Base-by-base conservation (phyloP, 2,329 filamentous ascomycete species). In the Hypoxylon sp. region DNA sequence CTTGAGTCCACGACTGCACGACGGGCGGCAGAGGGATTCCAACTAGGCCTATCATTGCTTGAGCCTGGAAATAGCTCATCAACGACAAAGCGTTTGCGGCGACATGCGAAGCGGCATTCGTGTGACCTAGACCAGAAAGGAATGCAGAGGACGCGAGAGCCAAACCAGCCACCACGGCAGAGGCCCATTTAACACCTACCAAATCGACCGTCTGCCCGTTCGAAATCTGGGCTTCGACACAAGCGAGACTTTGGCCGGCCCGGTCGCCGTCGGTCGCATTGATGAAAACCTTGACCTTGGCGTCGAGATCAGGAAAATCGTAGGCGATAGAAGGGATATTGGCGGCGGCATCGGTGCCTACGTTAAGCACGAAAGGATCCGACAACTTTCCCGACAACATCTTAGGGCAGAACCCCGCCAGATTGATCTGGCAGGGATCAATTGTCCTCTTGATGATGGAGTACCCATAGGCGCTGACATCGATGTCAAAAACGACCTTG, bases 191-290 rank as follows among this genome's bases (percentile, higher is more conserved):
- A 44, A 98, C 94, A 67, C 91, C 93, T 68, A 93, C 85, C 74
- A 97, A 89, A 79, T 98, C 91, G 59, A 98, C 95, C 0, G 94
- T 97, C 82, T 97, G 93, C 69, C 92, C 93, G 80, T 98, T 98
- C 73, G 93, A 97, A 59, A 98, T 86, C 69, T 90, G 86, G 53
- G 94, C 94, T 83, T 97, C 92, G 57, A 98, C 89, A 79, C 95
- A 98, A 62, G 94, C 93, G 57, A 97, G 88, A 74, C 86, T 89
- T 55, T 87, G 82, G 58, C 86, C 85, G 6, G 82, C 83, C 46
- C 77, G 63, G 47, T 71, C 54, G 1, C 87, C 89, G 13, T 86
- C 82, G 5, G 88, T 91, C 71, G 88, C 85, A 78, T 93, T 95
- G 84, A 98, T 93, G 75, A 90, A 91, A 75, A 98, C 89, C 75